Percentiles rank a stretch among this genome's conserved stretches.
Evolutionary conservation across 2,329 filamentous ascomycete species (phyloP).

Genomic region (Bimuria novae-zelandiae): DNA sequence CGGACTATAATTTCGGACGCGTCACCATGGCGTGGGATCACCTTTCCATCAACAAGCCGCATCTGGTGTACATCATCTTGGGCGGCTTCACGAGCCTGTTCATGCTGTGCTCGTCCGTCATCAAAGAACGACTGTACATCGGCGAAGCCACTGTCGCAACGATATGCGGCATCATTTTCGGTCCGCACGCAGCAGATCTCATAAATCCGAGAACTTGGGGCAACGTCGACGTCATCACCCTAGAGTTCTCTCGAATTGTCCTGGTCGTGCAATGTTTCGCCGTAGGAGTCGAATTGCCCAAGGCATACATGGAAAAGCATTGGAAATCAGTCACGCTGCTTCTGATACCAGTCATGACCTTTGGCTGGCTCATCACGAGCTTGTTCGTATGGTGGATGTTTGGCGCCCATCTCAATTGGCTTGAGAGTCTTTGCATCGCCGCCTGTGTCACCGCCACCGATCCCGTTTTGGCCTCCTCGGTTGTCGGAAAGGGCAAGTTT

Average conservation of each 20-base stretch:
- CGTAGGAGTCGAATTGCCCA: constrained; percentile 86
- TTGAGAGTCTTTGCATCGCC: constrained; percentile 83
- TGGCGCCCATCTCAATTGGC: constrained; percentile 76
- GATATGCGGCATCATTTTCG: constrained; percentile 85
- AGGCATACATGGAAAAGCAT: constrained; percentile 96
- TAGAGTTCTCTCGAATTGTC: constrained; percentile 88
- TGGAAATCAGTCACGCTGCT: constrained; percentile 91
- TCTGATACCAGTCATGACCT: constrained; percentile 95
- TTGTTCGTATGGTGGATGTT: constrained; percentile 92
- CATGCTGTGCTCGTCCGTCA: constrained; percentile 96
- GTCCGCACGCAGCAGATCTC: constrained; percentile 79
- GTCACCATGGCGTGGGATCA: constrained; percentile 75
- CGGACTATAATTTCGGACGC: constrained; percentile 11
- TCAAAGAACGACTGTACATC: constrained; percentile 98
- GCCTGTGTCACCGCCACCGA: constrained; percentile 98
- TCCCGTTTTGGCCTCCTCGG: constrained; percentile 93
- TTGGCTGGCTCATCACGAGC: constrained; percentile 90
- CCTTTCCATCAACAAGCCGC: constrained; percentile 85
- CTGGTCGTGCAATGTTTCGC: constrained; percentile 92
- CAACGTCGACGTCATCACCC: constrained; percentile 81
- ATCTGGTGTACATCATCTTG: constrained; percentile 97
- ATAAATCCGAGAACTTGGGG: constrained; percentile 79
- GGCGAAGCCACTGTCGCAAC: constrained; percentile 96
- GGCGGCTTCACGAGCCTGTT: constrained; percentile 97
- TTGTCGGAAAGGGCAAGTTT: constrained; percentile 98